Conservation (phyloP, 2,329 filamentous ascomycete genomes). For the Domatiomyces catenatus region DNA sequence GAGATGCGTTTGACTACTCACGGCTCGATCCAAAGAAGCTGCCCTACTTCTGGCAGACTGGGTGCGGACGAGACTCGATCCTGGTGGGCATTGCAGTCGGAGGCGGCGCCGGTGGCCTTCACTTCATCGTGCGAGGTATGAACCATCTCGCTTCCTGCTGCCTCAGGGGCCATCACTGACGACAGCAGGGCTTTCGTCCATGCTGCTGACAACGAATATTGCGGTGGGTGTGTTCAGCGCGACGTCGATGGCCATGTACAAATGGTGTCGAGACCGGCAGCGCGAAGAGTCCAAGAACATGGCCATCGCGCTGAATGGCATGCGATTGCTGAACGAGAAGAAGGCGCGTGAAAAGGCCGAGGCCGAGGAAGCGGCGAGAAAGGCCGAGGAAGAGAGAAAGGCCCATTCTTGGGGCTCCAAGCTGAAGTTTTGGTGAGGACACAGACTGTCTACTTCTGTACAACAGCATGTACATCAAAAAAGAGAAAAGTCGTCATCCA, state of each 20-base stretch:
- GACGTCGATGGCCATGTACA: constrained; percentile 57
- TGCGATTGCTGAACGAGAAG: constrained; percentile 56
- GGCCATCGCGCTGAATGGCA: constrained; percentile 69
- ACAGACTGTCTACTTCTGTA: not conserved
- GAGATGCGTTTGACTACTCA: constrained; percentile 34
- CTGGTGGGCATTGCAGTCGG: constrained; percentile 70
- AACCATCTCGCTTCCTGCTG: not conserved
- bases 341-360: constrained; percentile 37
- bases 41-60: constrained; percentile 56
- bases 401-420: constrained; percentile 30
- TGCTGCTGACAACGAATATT: constrained; percentile 49
- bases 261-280: constrained; percentile 66
- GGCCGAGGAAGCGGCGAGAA: constrained; percentile 21
- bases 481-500: not conserved
- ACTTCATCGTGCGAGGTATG: constrained; percentile 61
- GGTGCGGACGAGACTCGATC: constrained; percentile 70
- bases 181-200: constrained; percentile 4
- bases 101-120: constrained; percentile 57
- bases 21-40: constrained; percentile 56
- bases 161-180: constrained; percentile 3
- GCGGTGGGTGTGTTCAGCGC: constrained; percentile 63
- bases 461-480: not conserved
- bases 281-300: constrained; percentile 66
- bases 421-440: constrained; percentile 27
- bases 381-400: constrained; percentile 26